Percentiles rank a stretch among this genome's conserved stretches.
These are phyloP conservation scores for Colletotrichum noveboracense DNA, from an alignment of 2,329 filamentous ascomycete species.

Conservation along the genomic window DNA sequence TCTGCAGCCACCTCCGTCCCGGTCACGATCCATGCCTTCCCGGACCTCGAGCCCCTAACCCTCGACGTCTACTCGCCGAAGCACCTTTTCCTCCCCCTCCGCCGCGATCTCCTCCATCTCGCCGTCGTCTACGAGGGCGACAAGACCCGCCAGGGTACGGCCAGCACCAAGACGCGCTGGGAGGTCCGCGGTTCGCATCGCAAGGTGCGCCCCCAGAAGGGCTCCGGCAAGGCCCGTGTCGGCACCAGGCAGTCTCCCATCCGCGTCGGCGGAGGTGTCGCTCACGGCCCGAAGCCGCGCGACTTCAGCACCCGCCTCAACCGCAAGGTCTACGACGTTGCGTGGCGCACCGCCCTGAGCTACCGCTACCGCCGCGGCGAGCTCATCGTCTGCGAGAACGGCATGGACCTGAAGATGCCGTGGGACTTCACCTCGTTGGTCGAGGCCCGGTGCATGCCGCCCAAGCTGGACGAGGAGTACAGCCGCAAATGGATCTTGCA, in stretches of 20 bases:
- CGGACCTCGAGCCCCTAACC: conserved; percentile 80
- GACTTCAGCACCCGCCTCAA: conserved; percentile 87
- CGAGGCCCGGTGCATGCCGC: conserved; percentile 42
- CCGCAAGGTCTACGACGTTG: conserved; percentile 91
- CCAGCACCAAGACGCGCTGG: conserved; percentile 78
- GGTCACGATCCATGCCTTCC: conserved; percentile 89
- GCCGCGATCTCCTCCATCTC: conserved; percentile 89
- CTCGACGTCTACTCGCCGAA: conserved; percentile 81
- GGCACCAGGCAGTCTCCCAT: conserved; percentile 85
- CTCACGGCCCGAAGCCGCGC: conserved; percentile 87
- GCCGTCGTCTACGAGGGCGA: conserved; percentile 95
- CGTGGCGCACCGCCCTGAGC: conserved; percentile 91
- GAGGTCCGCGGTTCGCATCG: conserved; percentile 84
- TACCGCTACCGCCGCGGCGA: conserved; percentile 90
- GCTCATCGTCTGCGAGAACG: conserved; percentile 82
- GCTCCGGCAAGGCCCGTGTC: conserved; percentile 77
- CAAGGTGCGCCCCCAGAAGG: conserved; percentile 89
- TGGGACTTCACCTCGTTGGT: conserved; percentile 51
- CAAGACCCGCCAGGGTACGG: conserved; percentile 84
- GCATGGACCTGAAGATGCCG: conserved; percentile 69
- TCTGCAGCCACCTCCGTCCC: conserved; percentile 68
- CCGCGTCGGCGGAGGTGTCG: conserved; percentile 83
- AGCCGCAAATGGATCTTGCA: conserved; percentile 67
- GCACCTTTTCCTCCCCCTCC: conserved; percentile 85
- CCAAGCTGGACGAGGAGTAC: conserved; percentile 60